These are phyloP conservation scores for Epichloe typhina DNA, from an alignment of 2,329 filamentous ascomycete genomes.

Conservation along the genomic window DNA sequence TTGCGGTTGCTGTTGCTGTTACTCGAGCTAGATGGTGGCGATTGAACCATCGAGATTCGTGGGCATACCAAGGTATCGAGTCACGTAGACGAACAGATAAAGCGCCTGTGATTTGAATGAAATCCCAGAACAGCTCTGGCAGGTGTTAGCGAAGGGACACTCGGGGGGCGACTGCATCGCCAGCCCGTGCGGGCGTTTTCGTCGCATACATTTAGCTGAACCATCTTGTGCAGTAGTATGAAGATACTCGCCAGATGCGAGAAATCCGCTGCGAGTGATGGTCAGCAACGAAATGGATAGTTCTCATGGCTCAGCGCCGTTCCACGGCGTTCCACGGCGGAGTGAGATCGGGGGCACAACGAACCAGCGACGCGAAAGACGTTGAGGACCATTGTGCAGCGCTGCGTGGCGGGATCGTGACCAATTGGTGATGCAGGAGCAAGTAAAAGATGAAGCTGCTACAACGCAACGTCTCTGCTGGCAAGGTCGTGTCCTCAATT, in stretches of 20 bases:
- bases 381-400: constrained; percentile 36
- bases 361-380: constrained; percentile 44
- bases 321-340: background rate
- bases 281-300: constrained; percentile 8
- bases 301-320: constrained; percentile 7
- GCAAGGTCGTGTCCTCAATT: background rate
- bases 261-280: constrained; percentile 61
- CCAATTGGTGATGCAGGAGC: background rate
- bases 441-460: background rate
- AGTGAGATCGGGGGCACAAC: constrained; percentile 10
- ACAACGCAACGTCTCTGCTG: background rate
- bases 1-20: background rate
- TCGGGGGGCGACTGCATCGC: constrained; percentile 7
- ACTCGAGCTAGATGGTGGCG: background rate
- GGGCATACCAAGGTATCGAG: constrained; percentile 69
- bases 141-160: constrained; percentile 6
- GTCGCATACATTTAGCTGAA: constrained; percentile 62
- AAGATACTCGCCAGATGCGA: constrained; percentile 91
- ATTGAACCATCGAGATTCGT: background rate
- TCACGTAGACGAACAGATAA: constrained; percentile 87
- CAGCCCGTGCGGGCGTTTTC: background rate
- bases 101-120: constrained; percentile 98
- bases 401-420: background rate
- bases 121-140: constrained; percentile 86
- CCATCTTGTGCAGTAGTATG: constrained; percentile 95